Evolutionary conservation across 768 basidiomycete genomes (phyloP).

Genomic region (Rhodotorula kratochvilovae): DNA sequence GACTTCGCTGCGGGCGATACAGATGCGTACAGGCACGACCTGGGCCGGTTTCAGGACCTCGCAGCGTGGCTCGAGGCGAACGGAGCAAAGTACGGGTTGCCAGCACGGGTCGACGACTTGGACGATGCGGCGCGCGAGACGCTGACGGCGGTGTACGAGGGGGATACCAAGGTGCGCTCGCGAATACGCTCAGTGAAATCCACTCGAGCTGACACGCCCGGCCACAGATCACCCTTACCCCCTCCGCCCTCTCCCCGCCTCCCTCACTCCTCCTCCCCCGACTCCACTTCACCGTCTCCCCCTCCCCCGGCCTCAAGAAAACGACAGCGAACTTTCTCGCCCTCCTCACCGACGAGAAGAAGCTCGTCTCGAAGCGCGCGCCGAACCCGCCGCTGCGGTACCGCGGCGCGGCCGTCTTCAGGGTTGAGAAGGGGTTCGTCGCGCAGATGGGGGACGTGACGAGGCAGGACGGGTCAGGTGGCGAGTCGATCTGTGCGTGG

Average conservation of each 20-base stretch:
- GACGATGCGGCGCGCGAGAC: constrained; percentile 53
- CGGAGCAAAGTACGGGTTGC: constrained; percentile 52
- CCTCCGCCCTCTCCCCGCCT: constrained; percentile 50
- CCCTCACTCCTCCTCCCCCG: constrained; percentile 51
- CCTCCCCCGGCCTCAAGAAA: constrained; percentile 51
- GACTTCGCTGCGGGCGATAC: constrained; percentile 53
- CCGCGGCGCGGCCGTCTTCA: constrained; percentile 52
- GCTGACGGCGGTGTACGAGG: constrained; percentile 41
- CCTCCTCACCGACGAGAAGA: constrained; percentile 53
- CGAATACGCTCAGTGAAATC: neutral
- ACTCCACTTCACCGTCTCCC: constrained; percentile 37
- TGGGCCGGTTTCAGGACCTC: constrained; percentile 47
- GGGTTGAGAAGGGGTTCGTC: constrained; percentile 54
- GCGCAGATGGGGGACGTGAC: constrained; percentile 59
- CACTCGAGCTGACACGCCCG: constrained; percentile 12
- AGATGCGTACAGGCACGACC: constrained; percentile 42
- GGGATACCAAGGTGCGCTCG: constrained; percentile 19
- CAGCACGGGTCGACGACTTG: constrained; percentile 48
- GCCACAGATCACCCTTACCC: constrained; percentile 43
- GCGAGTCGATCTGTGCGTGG: constrained; percentile 52
- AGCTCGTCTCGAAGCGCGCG: constrained; percentile 53
- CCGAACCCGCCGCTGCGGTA: constrained; percentile 55
- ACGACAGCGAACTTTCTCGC: constrained; percentile 55
- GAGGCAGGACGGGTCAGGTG: constrained; percentile 56
- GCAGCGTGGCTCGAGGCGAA: constrained; percentile 49